These are phyloP conservation scores for Eimeria falciformis DNA, from an alignment of 169 alveolate genomes.

Conservation along the genomic window DNA sequence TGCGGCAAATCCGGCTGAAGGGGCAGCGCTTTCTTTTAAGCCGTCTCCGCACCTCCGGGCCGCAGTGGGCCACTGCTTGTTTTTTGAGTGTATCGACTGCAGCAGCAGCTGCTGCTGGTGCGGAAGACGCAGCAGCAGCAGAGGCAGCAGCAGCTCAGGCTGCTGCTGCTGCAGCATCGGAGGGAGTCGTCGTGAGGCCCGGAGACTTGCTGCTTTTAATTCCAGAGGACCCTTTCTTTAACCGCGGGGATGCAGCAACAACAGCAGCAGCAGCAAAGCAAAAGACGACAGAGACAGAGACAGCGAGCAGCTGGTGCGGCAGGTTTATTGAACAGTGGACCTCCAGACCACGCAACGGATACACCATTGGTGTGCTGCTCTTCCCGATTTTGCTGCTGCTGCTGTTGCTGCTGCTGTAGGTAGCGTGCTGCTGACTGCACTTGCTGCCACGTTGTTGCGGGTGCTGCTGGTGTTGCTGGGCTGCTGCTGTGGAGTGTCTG, in stretches of 20 bases:
- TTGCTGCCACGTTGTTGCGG: not conserved
- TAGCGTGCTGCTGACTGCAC: not conserved
- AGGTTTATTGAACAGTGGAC: not conserved
- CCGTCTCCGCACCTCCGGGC: not conserved
- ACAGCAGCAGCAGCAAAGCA: slow-evolving; percentile 3
- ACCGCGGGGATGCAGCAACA: not conserved
- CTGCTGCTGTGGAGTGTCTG: not conserved
- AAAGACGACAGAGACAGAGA: not conserved
- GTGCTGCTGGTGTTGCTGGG: not conserved
- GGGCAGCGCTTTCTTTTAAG: slow-evolving; percentile 17
- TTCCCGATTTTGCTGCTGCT: not conserved
- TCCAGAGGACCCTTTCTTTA: slow-evolving; percentile 2
- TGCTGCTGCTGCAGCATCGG: not conserved
- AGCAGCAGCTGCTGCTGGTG: not conserved
- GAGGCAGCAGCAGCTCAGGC: not conserved
- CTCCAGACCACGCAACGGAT: slow-evolving; percentile 8
- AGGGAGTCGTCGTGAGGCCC: not conserved
- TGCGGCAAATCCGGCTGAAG: slow-evolving; percentile 1
- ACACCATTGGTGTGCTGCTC: not conserved
- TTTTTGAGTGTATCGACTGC: not conserved
- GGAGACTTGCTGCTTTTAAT: not conserved
- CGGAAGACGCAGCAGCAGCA: not conserved
- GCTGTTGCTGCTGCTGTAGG: not conserved
- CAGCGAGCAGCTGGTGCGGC: slow-evolving; percentile 34
- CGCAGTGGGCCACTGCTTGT: slow-evolving; percentile 3